phyloP scores from a whole-genome alignment of 1,284 basidiomycete genomes.

The Ustilago sp. region DNA sequence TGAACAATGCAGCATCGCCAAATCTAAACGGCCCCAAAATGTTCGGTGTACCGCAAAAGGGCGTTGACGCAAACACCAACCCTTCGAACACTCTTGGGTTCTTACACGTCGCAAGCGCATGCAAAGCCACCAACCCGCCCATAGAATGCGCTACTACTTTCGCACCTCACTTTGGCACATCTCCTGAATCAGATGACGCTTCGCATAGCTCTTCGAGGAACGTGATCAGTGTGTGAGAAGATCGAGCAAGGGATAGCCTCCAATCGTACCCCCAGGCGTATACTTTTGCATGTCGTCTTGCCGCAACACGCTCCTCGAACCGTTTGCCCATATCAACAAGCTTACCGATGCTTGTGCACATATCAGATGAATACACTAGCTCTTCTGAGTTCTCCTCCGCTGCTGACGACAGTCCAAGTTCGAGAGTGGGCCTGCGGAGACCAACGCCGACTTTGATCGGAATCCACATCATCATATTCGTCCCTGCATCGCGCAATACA shows the following conservation, averaged over 20 bases:
- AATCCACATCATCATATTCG: conserved; percentile 65
- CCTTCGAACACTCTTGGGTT: conserved; percentile 67
- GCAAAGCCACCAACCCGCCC: conserved; percentile 69
- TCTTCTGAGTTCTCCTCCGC: conserved; percentile 59
- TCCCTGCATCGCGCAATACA: conserved; percentile 65
- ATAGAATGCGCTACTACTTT: conserved; percentile 69
- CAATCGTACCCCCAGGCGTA: conserved; percentile 69
- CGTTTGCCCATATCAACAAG: conserved; percentile 66
- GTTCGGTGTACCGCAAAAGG: conserved; percentile 68
- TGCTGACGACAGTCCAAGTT: conserved; percentile 58
- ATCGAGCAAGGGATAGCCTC: conserved; percentile 48
- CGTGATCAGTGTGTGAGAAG: conserved; percentile 22
- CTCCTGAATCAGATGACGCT: conserved; percentile 27
- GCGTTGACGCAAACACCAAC: conserved; percentile 66
- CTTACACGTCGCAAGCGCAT: conserved; percentile 59
- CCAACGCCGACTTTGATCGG: conserved; percentile 66
- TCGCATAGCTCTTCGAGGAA: conserved; percentile 53
- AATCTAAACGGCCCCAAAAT: conserved; percentile 66
- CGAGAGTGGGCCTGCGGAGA: conserved; percentile 61
- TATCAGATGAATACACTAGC: conserved; percentile 61
- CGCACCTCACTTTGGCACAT: conserved; percentile 55
- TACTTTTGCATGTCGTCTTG: conserved; percentile 51
- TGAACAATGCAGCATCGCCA: conserved; percentile 65
- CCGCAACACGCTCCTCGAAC: conserved; percentile 50
- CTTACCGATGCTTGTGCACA: conserved; percentile 60